Base-by-base conservation (phyloP, 169 alveolate species). In the Nephromyces sp. region DNA sequence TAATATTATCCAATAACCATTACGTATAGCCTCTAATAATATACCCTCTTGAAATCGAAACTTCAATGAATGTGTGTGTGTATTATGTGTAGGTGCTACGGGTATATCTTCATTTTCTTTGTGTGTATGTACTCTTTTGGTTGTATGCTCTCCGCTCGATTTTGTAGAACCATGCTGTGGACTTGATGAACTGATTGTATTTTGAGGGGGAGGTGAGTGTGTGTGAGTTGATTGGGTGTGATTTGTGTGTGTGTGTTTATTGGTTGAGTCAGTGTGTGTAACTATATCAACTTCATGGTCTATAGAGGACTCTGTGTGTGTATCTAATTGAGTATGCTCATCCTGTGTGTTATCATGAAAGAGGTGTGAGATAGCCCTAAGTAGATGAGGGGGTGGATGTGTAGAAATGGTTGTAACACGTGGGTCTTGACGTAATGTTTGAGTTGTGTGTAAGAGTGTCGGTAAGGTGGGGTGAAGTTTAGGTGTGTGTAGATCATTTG, bases 1-100 rank as follows among this genome's bases (percentile, higher is more conserved):
- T 24, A 98, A 88, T 57, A 97, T 86, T n/a, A 98, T 86, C 99
- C 99, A 98, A 32, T 93, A 93, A 24, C 99, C 99, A 51, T 94
- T 93, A 33, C 94, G 91, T 74, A 98, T 90, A 1, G 99, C 95
- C 75, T 94, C 91, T n/a, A 95, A 84, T 30, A 96, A 83, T 52
- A 94, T 89, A 2, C 99, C 99, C 81, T 96, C 99, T 30, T 92
- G 89, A 78, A 96, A 97, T 78, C 92, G 89, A 72, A 92, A 93
- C 27, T 80, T 77, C 30, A 87, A 70, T 51, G 69, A 57, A 34
- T 68, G 66, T 65, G 35, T 29, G 6, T 28, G 68, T 75, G 62
- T 52, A 65, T 51, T 78, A 8, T 61, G 30, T 21, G 28, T 30
- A 28, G 28, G 31, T 0, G 68, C 2, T 4, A 67, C 61, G 2